Conservation (phyloP, 106 monocot genomes). For the Amphibolis antarctica region DNA sequence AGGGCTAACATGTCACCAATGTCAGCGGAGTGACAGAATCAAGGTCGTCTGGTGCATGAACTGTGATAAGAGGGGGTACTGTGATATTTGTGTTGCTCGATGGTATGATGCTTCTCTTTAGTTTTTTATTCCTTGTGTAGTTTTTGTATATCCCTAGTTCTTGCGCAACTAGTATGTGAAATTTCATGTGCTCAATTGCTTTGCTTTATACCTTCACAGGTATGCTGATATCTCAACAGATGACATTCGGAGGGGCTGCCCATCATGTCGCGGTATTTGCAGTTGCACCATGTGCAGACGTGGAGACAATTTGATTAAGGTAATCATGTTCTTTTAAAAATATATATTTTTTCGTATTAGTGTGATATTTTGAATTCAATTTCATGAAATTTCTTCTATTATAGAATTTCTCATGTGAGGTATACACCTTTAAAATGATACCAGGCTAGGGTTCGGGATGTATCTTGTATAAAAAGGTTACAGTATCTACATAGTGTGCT, state of each 20-base stretch:
- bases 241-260: slow-evolving; percentile 65
- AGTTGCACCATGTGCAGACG: slow-evolving; percentile 63
- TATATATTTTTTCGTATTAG: not conserved
- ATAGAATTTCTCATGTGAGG: not conserved
- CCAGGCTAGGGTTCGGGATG: slow-evolving; percentile 65
- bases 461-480: slow-evolving; percentile 57
- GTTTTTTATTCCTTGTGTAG: not conserved
- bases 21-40: slow-evolving; percentile 40
- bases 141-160: not conserved
- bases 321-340: slow-evolving; percentile 11
- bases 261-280: slow-evolving; percentile 84
- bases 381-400: not conserved
- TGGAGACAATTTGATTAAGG: slow-evolving; percentile 82
- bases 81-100: slow-evolving; percentile 51
- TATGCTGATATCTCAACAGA: slow-evolving; percentile 41
- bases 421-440: not conserved
- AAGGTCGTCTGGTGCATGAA: slow-evolving; percentile 53
- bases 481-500: slow-evolving; percentile 69
- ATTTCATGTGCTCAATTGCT: not conserved
- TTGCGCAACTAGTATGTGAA: not conserved
- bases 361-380: too few species aligned
- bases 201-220: not conserved
- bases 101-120: slow-evolving; percentile 31
- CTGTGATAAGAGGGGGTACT: slow-evolving; percentile 76
- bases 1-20: slow-evolving; percentile 75